phyloP scores from a whole-genome alignment of 768 basidiomycete species.

The Mrakia blollopis region DNA sequence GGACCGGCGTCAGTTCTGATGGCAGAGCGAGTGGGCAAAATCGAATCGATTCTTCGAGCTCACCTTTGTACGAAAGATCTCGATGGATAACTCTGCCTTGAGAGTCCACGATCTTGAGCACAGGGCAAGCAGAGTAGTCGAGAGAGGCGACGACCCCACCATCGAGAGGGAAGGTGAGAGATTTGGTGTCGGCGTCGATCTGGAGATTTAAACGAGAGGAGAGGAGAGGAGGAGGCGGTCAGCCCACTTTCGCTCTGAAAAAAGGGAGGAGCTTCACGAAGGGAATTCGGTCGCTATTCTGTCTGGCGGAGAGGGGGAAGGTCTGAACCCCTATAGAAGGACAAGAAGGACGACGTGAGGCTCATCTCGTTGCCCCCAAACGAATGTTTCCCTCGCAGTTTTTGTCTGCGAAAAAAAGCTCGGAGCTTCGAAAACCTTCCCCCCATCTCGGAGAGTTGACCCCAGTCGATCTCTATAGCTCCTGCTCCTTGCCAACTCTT shows the following conservation, averaged over 20 bases:
- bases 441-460: not conserved
- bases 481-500: not conserved
- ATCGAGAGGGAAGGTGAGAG: not conserved
- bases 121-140: constrained; percentile 10
- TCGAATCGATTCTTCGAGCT: not conserved
- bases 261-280: not conserved
- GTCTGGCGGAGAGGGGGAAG: no score
- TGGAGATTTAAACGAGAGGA: not conserved
- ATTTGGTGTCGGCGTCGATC: constrained; percentile 10
- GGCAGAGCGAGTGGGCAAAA: not conserved
- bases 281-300: not conserved
- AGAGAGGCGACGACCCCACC: constrained; percentile 6
- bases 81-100: constrained; percentile 11
- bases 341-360: not conserved
- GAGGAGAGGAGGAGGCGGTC: not conserved
- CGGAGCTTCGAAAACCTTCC: not conserved
- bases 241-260: not conserved
- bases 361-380: not conserved
- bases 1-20: not conserved
- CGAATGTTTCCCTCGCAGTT: not conserved
- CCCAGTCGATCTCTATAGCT: not conserved
- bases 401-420: not conserved
- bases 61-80: constrained; percentile 17
- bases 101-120: constrained; percentile 20
- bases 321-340: no score